Percentiles rank a stretch among this genome's conserved stretches.
These are phyloP conservation scores for Leucocoprinus sp. DNA, from an alignment of 768 basidiomycete species.

Conservation along the genomic window DNA sequence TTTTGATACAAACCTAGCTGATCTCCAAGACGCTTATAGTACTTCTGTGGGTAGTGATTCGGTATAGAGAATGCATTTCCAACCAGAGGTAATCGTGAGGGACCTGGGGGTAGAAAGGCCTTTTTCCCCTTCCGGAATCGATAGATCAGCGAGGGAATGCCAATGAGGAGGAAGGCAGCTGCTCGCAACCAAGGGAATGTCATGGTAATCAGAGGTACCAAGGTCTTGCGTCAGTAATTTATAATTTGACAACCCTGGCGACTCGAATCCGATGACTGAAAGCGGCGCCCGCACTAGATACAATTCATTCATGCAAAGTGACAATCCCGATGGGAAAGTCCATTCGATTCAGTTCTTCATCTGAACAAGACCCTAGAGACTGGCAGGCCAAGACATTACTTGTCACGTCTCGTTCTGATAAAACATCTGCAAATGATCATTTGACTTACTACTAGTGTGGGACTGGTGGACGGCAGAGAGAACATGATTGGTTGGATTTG, in stretches of 20 bases:
- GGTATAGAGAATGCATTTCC: conserved; percentile 13
- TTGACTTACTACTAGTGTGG: too few species aligned
- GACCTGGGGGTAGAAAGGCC: conserved; percentile 6
- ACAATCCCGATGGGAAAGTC: neutral
- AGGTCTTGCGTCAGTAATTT: neutral
- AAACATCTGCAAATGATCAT: too few species aligned
- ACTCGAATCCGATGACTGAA: neutral
- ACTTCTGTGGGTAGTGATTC: neutral
- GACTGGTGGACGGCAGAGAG: too few species aligned
- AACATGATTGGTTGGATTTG: too few species aligned
- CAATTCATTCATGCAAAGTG: neutral
- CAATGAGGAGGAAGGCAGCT: neutral
- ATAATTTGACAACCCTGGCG: neutral
- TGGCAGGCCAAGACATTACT: too few species aligned
- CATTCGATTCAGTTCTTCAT: neutral
- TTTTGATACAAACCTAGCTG: conserved; percentile 9
- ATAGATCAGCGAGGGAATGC: neutral
- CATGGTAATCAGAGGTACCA: neutral
- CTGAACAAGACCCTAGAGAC: too few species aligned
- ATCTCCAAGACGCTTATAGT: conserved; percentile 8
- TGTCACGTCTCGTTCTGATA: too few species aligned
- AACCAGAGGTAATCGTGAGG: conserved; percentile 10
- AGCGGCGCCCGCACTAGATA: neutral
- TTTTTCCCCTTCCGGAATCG: neutral
- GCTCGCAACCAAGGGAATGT: neutral